Conservation (phyloP, 495 filamentous ascomycete species). For the Aspergillus carlsbadensis region DNA sequence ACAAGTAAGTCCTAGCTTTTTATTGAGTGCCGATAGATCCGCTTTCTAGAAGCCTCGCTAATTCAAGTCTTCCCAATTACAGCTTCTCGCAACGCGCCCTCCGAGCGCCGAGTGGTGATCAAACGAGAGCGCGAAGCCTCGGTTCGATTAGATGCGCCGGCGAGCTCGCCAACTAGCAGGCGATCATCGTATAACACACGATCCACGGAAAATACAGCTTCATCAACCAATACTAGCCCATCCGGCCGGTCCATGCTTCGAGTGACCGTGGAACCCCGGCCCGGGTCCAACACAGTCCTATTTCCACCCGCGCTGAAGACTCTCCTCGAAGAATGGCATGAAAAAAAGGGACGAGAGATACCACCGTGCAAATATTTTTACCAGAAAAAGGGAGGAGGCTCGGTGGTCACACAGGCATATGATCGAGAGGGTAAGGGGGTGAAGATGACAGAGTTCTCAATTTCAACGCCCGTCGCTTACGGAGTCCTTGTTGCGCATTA, state of each 20-base stretch:
- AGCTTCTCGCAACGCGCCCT: background rate
- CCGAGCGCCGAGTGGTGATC: background rate
- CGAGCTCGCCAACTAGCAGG: background rate
- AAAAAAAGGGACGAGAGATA: slow-evolving; percentile 8
- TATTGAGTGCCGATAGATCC: no score
- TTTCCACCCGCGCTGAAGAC: slow-evolving; percentile 2
- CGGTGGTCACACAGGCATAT: slow-evolving; percentile 11
- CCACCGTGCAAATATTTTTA: slow-evolving; percentile 6
- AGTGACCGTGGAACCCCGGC: background rate
- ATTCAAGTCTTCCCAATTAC: no score
- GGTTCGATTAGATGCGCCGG: background rate
- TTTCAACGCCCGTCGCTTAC: background rate
- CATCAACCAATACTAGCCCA: background rate
- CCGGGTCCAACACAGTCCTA: background rate
- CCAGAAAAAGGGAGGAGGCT: background rate
- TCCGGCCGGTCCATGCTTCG: background rate
- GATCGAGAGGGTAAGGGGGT: slow-evolving; percentile 16
- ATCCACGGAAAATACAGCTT: background rate
- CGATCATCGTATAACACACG: background rate
- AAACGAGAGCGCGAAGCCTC: background rate
- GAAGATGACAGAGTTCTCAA: slow-evolving; percentile 7
- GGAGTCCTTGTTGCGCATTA: slow-evolving; percentile 8
- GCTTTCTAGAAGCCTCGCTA: no score
- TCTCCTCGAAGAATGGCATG: slow-evolving; percentile 13
- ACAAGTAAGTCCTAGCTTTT: background rate